A percentile compares a stretch with the other conserved stretches of the same genome.
Evolutionary conservation across 495 filamentous ascomycete genomes (phyloP).

Genomic region (Penicillium tannophilum): DNA sequence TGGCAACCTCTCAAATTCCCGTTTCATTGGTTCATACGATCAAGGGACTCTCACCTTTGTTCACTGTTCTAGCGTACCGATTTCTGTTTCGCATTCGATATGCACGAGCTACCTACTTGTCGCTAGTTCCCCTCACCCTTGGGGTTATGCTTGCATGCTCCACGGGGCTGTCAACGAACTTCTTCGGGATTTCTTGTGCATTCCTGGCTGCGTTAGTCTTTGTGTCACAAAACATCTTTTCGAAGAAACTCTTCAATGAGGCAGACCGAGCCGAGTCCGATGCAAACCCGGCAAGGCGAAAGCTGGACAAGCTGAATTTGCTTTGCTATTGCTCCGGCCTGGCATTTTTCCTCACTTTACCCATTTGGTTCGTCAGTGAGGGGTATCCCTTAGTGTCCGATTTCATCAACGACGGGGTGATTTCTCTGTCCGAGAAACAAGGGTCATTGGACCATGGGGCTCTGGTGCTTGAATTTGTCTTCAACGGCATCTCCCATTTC

Average conservation of each 20-base stretch:
- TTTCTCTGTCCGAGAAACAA: constrained; percentile 67
- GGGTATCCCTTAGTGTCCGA: constrained; percentile 66
- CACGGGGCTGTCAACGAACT: constrained; percentile 81
- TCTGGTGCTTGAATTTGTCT: constrained; percentile 82
- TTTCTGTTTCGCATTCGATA: constrained; percentile 86
- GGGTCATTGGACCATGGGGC: constrained; percentile 76
- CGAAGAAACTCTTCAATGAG: constrained; percentile 98
- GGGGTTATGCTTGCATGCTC: constrained; percentile 96
- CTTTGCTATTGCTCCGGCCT: constrained; percentile 93
- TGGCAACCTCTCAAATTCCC: constrained; percentile 89
- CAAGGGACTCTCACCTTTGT: constrained; percentile 96
- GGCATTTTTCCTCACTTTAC: constrained; percentile 86
- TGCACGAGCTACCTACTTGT: constrained; percentile 84
- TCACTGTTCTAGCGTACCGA: constrained; percentile 93
- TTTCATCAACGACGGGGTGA: constrained; percentile 54
- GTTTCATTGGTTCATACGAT: constrained; percentile 98
- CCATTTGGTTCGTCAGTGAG: constrained; percentile 92
- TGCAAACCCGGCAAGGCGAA: constrained; percentile 58
- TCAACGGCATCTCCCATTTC: constrained; percentile 98
- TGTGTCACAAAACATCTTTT: constrained; percentile 98
- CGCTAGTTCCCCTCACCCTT: constrained; percentile 85
- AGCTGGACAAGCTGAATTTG: constrained; percentile 95
- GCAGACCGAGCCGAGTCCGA: constrained; percentile 79
- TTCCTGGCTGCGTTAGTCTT: constrained; percentile 89
- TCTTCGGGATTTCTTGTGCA: constrained; percentile 85